Evolutionary conservation across 2,329 filamentous ascomycete species (phyloP), one percentile per base, ranked within the genome.

Genomic region (Cladosporium sp.): DNA sequence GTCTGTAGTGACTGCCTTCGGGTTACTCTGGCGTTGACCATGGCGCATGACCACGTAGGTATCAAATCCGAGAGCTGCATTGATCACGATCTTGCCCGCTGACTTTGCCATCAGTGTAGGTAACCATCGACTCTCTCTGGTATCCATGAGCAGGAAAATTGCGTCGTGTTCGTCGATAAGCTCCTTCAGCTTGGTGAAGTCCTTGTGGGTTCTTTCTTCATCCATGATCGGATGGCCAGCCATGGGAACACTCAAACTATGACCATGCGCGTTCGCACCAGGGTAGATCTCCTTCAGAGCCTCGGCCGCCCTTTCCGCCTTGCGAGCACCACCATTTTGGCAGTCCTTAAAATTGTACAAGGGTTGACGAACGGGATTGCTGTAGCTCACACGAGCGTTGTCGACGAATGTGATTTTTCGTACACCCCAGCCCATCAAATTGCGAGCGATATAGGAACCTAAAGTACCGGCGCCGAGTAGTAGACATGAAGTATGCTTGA

Each of bases 41-140:
- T 98, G 93, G 50, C 93, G 82, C 93, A 98, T 97, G 30, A 95
- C 90, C 2, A 98, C 90, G 61, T 88, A 98, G 0, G 90, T 93
- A 69, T 98, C 93, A 63, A 98, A 98, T 0, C 93, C 93, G 3
- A 98, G 78, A 1, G 93, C 93, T 7, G 92, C 90, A 67, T 97
- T 98, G 79, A 98, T 85, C 19, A 98, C 92, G 55, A 97, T 88
- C 72, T 98, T 98, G 29, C 86, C 87, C 2, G 84, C 81, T 3
- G 91, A 85, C 69, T 97, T 98, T 35, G 86, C 92, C 84, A 98
- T 95, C 13, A 98, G 82, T 0, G 92, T 97, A 1, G 93, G 93
- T 35, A 98, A 75, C 93, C 93, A 98, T 57, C 93, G 78, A 40
- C 88, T 93, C 70, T 98, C 93, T 55, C 93, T 78, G 8, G 90